Evolutionary conservation across 2,329 filamentous ascomycete genomes (phyloP).

Genomic region (Diaporthe vaccinii): DNA sequence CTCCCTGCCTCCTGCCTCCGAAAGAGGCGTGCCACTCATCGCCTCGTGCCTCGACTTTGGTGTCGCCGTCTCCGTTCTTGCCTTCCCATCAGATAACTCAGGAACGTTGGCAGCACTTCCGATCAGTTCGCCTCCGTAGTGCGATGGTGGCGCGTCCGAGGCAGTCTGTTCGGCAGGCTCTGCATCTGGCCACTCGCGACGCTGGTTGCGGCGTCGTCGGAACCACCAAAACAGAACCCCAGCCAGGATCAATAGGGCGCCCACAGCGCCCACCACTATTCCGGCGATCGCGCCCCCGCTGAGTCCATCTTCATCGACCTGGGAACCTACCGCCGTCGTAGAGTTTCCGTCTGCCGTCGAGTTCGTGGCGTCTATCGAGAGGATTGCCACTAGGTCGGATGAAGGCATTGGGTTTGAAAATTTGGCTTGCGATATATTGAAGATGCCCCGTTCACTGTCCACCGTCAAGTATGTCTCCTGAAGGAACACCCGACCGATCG

Average conservation of each 20-base stretch:
- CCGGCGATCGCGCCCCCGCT: slow-evolving; percentile 13
- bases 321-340: neutral
- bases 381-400: neutral
- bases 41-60: slow-evolving; percentile 1
- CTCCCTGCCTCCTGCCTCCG: slow-evolving; percentile 8
- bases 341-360: neutral
- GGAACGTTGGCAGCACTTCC: slow-evolving; percentile 5
- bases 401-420: slow-evolving; percentile 22
- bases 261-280: neutral
- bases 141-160: neutral
- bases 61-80: slow-evolving; percentile 1
- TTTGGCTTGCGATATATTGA: slow-evolving; percentile 21
- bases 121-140: slow-evolving; percentile 2
- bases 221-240: slow-evolving; percentile 13
- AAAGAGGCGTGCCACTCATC: neutral
- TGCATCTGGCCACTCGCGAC: slow-evolving; percentile 16
- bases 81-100: slow-evolving; percentile 15
- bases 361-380: neutral
- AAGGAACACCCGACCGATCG: slow-evolving; percentile 23
- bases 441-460: slow-evolving; percentile 19
- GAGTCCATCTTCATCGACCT: neutral
- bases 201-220: slow-evolving; percentile 10
- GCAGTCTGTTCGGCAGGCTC: slow-evolving; percentile 1
- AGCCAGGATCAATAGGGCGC: neutral
- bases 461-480: slow-evolving; percentile 24